These are phyloP conservation scores for Neurospora sp. DNA, from an alignment of 495 filamentous ascomycete species.

Conservation along the genomic window DNA sequence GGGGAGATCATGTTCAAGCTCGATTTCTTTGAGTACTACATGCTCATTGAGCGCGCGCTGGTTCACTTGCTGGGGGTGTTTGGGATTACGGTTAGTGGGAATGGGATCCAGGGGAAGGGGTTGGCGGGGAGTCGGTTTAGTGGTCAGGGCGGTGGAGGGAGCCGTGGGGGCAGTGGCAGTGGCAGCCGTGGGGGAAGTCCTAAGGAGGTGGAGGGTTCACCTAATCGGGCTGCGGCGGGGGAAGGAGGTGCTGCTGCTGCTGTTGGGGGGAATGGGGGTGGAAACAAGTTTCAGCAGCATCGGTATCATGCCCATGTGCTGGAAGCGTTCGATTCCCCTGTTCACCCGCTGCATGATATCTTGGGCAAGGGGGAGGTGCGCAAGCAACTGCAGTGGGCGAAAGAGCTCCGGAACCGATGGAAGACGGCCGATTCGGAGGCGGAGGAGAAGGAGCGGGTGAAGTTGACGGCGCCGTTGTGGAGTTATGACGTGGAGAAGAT, in stretches of 20 bases:
- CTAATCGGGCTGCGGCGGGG: not conserved
- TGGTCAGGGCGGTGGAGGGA: not conserved
- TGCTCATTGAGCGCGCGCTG: slow-evolving; percentile 52
- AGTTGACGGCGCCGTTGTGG: slow-evolving; percentile 31
- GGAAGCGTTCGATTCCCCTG: slow-evolving; percentile 36
- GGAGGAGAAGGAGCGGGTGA: slow-evolving; percentile 1
- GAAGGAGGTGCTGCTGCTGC: not conserved
- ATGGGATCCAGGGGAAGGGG: not conserved
- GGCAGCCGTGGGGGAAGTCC: not conserved
- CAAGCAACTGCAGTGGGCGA: slow-evolving; percentile 44
- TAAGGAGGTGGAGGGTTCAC: not conserved
- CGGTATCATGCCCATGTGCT: slow-evolving; percentile 58
- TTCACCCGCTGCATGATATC: slow-evolving; percentile 40
- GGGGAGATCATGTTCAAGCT: slow-evolving; percentile 58
- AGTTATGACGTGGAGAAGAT: slow-evolving; percentile 48
- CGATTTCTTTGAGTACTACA: slow-evolving; percentile 63
- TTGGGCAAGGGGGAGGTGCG: slow-evolving; percentile 40
- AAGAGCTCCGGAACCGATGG: slow-evolving; percentile 58
- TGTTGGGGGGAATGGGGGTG: not conserved
- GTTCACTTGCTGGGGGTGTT: slow-evolving; percentile 51
- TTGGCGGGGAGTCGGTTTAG: slow-evolving; percentile 1
- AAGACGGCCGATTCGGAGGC: slow-evolving; percentile 43
- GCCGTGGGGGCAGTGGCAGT: slow-evolving; percentile 5
- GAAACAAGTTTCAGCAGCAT: slow-evolving; percentile 22
- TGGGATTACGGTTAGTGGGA: slow-evolving; percentile 35